Base-by-base conservation (phyloP, 2,329 filamentous ascomycete genomes). In the Alternaria gaisen region DNA sequence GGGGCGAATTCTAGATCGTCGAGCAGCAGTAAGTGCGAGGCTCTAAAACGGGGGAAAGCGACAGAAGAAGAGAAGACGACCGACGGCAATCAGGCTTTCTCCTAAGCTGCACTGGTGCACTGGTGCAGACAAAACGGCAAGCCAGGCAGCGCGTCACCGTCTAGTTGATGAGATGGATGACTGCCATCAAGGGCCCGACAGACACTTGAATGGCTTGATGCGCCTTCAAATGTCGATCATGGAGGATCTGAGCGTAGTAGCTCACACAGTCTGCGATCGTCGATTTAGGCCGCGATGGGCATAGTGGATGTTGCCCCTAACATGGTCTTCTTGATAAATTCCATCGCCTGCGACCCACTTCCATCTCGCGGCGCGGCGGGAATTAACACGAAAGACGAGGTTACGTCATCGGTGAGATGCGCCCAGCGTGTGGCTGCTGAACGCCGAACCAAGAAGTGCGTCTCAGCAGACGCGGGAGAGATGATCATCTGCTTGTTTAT, bases 181-280 rank as follows among this genome's bases (percentile, higher is more conserved):
- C 36, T 51, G 56, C 57, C 56, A 59, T 46, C n/a, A 38, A 34
- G 50, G 38, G 51, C 36, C 41, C 22, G 55, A 57, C 47, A 55
- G 44, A 56, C 22, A 22, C 44, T 47, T 43, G 54, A 48, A 58
- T 51, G 55, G 61, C 61, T 67, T 69, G 63, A 66, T 68, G 65
- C 48, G 51, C 60, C 56, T 54, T 48, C 44, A 56, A 43, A 56
- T 58, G 67, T 61, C 67, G 67, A 70, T 70, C 67, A 41, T 58
- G 43, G 46, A 43, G 55, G 50, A 60, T 42, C 46, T 57, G 28
- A 56, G 34, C 46, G 53, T 32, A 57, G 47, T 47, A 34, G 38
- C n/a, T 47, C 46, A 18, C 34, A 22, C 46, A 40, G 32, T 52
- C 40, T 58, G 40, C 4, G 67, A 70, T 70, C 67, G 66, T 53